phyloP scores from a whole-genome alignment of 2,329 filamentous ascomycete species.

The Dendrostoma leiphaemia region DNA sequence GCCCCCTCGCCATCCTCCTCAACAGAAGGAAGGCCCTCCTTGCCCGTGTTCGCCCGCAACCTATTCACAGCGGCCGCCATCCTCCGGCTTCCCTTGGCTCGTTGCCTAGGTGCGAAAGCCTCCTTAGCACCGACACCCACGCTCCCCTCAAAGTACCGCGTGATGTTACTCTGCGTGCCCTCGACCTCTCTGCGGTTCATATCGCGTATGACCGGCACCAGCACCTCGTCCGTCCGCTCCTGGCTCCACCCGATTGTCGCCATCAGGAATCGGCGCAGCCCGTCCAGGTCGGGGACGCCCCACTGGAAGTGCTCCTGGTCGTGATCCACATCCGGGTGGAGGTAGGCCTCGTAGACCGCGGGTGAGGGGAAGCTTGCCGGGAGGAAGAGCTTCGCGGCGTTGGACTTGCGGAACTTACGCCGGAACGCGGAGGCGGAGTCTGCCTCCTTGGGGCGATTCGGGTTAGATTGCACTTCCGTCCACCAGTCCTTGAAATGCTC shows the following conservation, averaged over 20 bases:
- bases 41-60: constrained; percentile 55
- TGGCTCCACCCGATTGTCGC: constrained; percentile 88
- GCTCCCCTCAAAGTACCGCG: constrained; percentile 69
- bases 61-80: constrained; percentile 74
- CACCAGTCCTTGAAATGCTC: constrained; percentile 86
- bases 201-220: constrained; percentile 91
- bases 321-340: constrained; percentile 80
- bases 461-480: constrained; percentile 67
- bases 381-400: constrained; percentile 82
- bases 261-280: constrained; percentile 82
- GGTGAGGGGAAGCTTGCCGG: constrained; percentile 75
- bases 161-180: constrained; percentile 95
- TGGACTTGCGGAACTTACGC: constrained; percentile 78
- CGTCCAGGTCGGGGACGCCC: constrained; percentile 91
- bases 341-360: constrained; percentile 79
- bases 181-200: constrained; percentile 88
- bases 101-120: constrained; percentile 69
- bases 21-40: constrained; percentile 20
- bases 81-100: constrained; percentile 64
- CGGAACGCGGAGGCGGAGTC: constrained; percentile 66
- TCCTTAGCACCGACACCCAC: constrained; percentile 60
- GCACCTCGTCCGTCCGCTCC: constrained; percentile 90
- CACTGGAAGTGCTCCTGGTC: constrained; percentile 82
- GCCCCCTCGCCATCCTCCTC: constrained; percentile 15
- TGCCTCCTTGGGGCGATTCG: constrained; percentile 61